A percentile compares a stretch with the other conserved stretches of the same genome.
These are phyloP conservation scores for Fusarium pseudonygamai DNA, from an alignment of 2,329 filamentous ascomycete genomes.

Conservation along the genomic window DNA sequence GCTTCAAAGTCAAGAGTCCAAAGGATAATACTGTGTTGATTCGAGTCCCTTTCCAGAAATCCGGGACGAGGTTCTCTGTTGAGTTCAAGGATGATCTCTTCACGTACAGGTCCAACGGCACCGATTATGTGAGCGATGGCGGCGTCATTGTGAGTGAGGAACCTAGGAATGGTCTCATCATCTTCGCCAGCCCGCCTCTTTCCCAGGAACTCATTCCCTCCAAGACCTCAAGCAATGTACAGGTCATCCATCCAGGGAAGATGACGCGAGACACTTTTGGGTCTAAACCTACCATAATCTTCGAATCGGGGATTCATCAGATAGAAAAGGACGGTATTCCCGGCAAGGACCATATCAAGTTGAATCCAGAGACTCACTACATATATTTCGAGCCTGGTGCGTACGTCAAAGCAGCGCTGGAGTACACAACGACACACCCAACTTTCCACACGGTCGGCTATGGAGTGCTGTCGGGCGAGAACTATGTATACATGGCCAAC, in stretches of 20 bases:
- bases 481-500: background rate
- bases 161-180: background rate
- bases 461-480: background rate
- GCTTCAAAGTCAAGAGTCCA: accelerated
- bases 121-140: background rate
- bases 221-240: background rate
- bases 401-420: background rate
- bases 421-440: background rate
- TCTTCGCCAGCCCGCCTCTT: background rate
- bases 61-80: background rate
- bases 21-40: background rate
- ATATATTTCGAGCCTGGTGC: background rate
- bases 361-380: background rate
- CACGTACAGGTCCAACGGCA: background rate
- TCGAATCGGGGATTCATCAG: background rate
- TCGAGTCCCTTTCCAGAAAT: background rate
- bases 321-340: background rate
- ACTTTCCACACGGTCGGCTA: background rate
- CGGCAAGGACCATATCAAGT: background rate
- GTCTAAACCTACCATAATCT: background rate
- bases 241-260: background rate
- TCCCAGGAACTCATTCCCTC: background rate
- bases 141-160: background rate
- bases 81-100: background rate
- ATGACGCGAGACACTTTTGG: background rate